phyloP scores from a whole-genome alignment of 78 protist species.

The Guillardia theta region DNA sequence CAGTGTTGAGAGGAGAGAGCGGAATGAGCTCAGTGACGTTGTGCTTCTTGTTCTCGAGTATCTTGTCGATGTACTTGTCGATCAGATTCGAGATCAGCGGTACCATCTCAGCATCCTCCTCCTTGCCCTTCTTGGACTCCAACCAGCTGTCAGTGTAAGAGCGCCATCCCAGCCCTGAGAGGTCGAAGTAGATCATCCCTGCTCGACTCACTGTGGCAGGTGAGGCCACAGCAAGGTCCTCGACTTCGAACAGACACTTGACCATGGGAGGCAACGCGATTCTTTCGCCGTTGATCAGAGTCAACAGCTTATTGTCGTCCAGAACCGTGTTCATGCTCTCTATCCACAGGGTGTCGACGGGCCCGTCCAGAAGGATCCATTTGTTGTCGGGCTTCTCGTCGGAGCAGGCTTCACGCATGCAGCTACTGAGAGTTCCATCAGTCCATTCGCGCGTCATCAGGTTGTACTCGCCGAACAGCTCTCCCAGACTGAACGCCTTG shows the following conservation, averaged over 20 bases:
- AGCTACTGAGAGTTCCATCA: constrained; percentile 66
- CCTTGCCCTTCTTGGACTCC: not conserved
- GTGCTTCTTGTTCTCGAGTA: constrained; percentile 24
- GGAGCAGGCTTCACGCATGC: constrained; percentile 55
- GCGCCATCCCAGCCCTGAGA: constrained; percentile 68
- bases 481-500: constrained; percentile 65
- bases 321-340: constrained; percentile 85
- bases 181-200: constrained; percentile 84
- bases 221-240: constrained; percentile 81
- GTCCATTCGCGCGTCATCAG: constrained; percentile 75
- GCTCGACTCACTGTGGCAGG: constrained; percentile 91
- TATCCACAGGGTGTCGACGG: constrained; percentile 81
- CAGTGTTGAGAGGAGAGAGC: not conserved
- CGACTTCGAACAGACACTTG: constrained; percentile 79
- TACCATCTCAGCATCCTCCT: not conserved
- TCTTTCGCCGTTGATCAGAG: constrained; percentile 78
- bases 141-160: constrained; percentile 75
- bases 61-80: constrained; percentile 44
- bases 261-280: constrained; percentile 67
- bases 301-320: constrained; percentile 83
- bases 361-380: constrained; percentile 84
- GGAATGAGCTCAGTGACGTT: not conserved
- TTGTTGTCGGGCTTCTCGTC: constrained; percentile 55
- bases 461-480: constrained; percentile 72
- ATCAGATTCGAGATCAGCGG: constrained; percentile 33